phyloP scores from a whole-genome alignment of 352 stramenopile genomes.

The Pythium rhizo-oryzae region DNA sequence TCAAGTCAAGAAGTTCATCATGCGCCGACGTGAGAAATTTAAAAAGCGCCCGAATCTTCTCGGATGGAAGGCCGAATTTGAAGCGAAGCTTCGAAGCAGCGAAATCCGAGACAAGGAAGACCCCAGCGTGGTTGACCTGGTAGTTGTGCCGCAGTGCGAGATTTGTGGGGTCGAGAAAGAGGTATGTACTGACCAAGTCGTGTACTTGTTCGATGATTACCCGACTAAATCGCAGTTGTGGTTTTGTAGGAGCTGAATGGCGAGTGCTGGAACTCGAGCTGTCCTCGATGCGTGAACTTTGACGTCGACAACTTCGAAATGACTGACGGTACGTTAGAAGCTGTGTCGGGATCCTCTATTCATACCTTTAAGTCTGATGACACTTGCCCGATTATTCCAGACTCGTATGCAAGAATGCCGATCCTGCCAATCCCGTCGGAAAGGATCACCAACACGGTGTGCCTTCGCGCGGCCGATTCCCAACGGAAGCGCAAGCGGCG shows the following conservation, averaged over 20 bases:
- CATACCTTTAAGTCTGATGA: background rate
- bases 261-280: conserved; percentile 78
- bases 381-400: background rate
- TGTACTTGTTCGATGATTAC: background rate
- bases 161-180: conserved; percentile 88
- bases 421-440: conserved; percentile 52
- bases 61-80: conserved; percentile 72
- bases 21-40: conserved; percentile 78
- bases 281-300: conserved; percentile 69
- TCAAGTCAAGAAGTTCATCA: conserved; percentile 82
- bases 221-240: background rate
- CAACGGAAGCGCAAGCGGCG: conserved; percentile 58
- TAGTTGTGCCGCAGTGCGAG: conserved; percentile 73
- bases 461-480: conserved; percentile 34
- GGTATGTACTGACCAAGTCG: conserved; percentile 31
- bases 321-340: conserved; percentile 28
- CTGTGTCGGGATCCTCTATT: background rate
- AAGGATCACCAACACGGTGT: conserved; percentile 59
- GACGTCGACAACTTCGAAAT: conserved; percentile 59
- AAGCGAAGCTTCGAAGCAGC: conserved; percentile 64
- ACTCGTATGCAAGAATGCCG: conserved; percentile 58
- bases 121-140: conserved; percentile 57
- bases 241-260: conserved; percentile 53
- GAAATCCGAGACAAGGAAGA: conserved; percentile 61
- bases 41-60: conserved; percentile 87